A percentile compares a stretch with the other conserved stretches of the same genome.
phyloP scores from a whole-genome alignment of 306 rosid genomes.

The Quercus suber region DNA sequence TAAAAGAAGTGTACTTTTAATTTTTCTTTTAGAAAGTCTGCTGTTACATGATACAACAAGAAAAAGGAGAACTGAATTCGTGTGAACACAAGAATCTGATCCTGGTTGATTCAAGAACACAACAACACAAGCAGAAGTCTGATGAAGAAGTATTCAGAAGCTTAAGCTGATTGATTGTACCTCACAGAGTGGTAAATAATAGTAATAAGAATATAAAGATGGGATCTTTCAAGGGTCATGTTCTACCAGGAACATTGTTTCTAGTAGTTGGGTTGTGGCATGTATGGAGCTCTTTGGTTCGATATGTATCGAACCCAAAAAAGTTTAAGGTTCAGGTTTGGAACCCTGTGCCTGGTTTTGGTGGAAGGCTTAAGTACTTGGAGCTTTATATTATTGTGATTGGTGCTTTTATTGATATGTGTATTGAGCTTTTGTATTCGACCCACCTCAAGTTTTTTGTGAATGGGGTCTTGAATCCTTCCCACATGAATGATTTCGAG shows the following conservation, averaged over 20 bases:
- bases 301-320: slow-evolving; percentile 53
- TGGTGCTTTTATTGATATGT: slow-evolving; percentile 82
- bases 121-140: background rate
- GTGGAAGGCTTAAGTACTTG: slow-evolving; percentile 72
- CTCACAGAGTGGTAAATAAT: background rate
- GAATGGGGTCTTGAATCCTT: slow-evolving; percentile 69
- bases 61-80: background rate
- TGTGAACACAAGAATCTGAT: background rate
- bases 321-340: slow-evolving; percentile 59
- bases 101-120: slow-evolving; percentile 12
- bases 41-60: background rate
- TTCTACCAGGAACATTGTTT: slow-evolving; percentile 88
- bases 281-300: slow-evolving; percentile 71
- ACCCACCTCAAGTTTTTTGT: slow-evolving; percentile 81
- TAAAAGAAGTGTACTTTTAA: too few relatives aligned
- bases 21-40: slow-evolving; percentile 13
- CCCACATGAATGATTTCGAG: slow-evolving; percentile 93
- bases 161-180: slow-evolving; percentile 5
- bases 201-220: slow-evolving; percentile 22
- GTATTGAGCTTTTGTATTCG: slow-evolving; percentile 89
- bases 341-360: slow-evolving; percentile 80
- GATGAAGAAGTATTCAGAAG: background rate
- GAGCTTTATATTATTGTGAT: slow-evolving; percentile 77
- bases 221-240: slow-evolving; percentile 98
- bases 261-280: slow-evolving; percentile 90